phyloP scores from a whole-genome alignment of 768 basidiomycete species.

The Candolleomyces eurysporus region DNA sequence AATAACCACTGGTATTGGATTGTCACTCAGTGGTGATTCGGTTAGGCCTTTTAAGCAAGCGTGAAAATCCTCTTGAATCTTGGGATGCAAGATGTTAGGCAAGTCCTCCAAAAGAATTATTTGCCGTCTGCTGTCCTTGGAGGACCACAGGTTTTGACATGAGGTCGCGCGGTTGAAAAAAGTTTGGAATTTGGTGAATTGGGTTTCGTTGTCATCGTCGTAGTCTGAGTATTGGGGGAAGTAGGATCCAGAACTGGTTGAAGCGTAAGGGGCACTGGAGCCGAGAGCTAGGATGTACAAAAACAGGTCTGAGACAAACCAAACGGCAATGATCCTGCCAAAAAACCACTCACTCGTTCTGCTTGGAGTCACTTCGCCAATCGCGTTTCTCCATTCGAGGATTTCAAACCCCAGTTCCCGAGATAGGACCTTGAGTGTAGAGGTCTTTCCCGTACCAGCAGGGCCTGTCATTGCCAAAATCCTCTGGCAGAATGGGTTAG shows the following conservation, averaged over 20 bases:
- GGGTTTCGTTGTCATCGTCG: constrained; percentile 38
- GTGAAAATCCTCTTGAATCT: constrained; percentile 73
- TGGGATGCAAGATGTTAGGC: constrained; percentile 80
- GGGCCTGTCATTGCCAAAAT: constrained; percentile 86
- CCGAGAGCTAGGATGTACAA: too few species aligned
- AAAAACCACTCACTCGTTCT: constrained; percentile 17
- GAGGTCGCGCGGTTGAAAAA: constrained; percentile 71
- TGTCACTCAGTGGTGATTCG: constrained; percentile 27
- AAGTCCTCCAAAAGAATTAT: constrained; percentile 86
- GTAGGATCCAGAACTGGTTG: background rate
- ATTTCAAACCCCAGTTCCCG: constrained; percentile 75
- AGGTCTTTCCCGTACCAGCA: constrained; percentile 88
- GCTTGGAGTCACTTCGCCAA: constrained; percentile 43
- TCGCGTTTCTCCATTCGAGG: constrained; percentile 79
- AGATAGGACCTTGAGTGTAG: constrained; percentile 74
- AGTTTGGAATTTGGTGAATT: constrained; percentile 67
- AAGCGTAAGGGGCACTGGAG: background rate
- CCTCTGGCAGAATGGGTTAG: constrained; percentile 45
- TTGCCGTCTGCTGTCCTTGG: constrained; percentile 36
- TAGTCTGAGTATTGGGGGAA: constrained; percentile 11
- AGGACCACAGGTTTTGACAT: constrained; percentile 53
- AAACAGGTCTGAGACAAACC: background rate
- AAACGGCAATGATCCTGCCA: background rate
- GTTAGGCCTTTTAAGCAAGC: constrained; percentile 60
- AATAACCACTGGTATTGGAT: constrained; percentile 68